Evolutionary conservation across 2,329 filamentous ascomycete genomes (phyloP).

Genomic region (Scleromitrula shiraiana): DNA sequence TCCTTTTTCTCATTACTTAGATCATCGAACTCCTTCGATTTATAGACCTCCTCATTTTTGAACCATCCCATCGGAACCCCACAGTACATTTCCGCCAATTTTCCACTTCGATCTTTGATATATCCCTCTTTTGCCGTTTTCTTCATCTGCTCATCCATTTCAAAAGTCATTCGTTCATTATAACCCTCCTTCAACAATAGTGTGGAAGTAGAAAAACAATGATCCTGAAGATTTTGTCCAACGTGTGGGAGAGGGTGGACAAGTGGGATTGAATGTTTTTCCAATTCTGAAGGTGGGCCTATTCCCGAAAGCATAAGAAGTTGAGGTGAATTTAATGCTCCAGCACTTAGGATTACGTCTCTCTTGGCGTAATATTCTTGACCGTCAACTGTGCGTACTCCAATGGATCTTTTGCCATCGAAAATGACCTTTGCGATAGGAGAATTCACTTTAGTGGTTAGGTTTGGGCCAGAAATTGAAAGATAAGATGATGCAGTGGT

Average conservation of each 20-base stretch:
- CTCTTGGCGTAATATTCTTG: constrained; percentile 26
- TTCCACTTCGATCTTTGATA: background rate
- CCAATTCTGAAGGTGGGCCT: constrained; percentile 34
- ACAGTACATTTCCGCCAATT: background rate
- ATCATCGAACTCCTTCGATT: background rate
- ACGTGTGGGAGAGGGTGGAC: constrained; percentile 54
- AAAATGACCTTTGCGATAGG: constrained; percentile 41
- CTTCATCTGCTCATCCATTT: constrained; percentile 33
- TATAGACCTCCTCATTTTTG: background rate
- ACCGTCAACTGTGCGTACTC: constrained; percentile 36
- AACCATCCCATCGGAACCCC: constrained; percentile 4
- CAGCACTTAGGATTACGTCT: constrained; percentile 43
- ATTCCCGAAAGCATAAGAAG: constrained; percentile 41
- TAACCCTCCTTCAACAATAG: constrained; percentile 28
- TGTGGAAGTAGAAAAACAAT: constrained; percentile 29
- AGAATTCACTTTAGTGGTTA: constrained; percentile 43
- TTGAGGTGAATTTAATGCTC: constrained; percentile 39
- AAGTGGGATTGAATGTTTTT: constrained; percentile 40
- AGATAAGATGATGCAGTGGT: constrained; percentile 46
- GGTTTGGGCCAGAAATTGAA: constrained; percentile 36
- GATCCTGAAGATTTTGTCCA: constrained; percentile 51
- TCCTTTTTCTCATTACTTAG: background rate
- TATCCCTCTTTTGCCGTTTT: background rate
- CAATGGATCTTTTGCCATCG: constrained; percentile 37
- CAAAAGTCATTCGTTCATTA: constrained; percentile 31